These are phyloP conservation scores for Rostrohypoxylon terebratum DNA, from an alignment of 495 filamentous ascomycete genomes.

Conservation along the genomic window DNA sequence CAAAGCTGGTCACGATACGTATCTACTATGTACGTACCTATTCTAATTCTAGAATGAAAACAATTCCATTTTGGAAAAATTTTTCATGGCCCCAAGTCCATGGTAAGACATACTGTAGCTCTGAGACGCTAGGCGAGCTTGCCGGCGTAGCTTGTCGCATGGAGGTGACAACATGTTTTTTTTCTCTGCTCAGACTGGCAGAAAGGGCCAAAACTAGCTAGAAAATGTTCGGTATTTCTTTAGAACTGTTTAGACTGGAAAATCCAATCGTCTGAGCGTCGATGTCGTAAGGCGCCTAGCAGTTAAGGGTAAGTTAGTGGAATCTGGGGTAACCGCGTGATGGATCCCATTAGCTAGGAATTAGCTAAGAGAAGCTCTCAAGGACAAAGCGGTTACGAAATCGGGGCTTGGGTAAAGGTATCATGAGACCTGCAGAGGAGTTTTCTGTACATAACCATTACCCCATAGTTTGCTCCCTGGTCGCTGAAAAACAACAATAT, in stretches of 20 bases:
- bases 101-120: constrained; percentile 28
- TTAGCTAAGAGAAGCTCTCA: constrained; percentile 42
- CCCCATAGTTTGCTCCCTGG: constrained; percentile 53
- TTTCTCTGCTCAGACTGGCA: constrained; percentile 5
- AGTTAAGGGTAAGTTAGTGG: constrained; percentile 49
- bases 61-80: constrained; percentile 38
- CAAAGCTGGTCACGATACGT: constrained; percentile 39
- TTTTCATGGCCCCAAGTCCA: constrained; percentile 27
- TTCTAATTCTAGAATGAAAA: constrained; percentile 5
- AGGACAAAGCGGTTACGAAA: constrained; percentile 49
- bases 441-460: constrained; percentile 54
- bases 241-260: constrained; percentile 18
- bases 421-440: constrained; percentile 49
- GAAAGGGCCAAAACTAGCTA: background rate
- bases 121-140: constrained; percentile 20
- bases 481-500: constrained; percentile 1
- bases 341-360: constrained; percentile 43
- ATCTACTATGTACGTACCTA: constrained; percentile 45
- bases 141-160: constrained; percentile 30
- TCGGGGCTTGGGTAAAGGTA: constrained; percentile 41
- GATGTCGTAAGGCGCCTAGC: constrained; percentile 44
- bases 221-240: constrained; percentile 8
- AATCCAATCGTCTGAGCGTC: constrained; percentile 37
- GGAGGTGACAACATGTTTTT: constrained; percentile 33
- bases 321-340: constrained; percentile 52